phyloP scores from a whole-genome alignment of 805 yeast species.

The Tanozyma kutaoensis region DNA sequence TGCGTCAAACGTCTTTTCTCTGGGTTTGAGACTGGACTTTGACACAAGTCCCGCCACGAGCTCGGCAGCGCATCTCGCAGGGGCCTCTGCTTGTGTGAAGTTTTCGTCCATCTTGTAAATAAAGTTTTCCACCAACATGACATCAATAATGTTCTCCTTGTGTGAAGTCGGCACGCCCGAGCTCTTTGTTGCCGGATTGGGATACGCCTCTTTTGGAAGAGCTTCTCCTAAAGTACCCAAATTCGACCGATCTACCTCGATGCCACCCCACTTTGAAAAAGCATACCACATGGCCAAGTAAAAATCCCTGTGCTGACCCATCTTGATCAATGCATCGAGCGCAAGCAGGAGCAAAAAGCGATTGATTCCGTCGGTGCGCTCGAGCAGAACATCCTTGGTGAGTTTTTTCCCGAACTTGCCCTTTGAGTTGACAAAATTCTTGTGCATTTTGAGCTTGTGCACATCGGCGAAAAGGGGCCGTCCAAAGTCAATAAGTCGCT shows the following conservation, averaged over 20 bases:
- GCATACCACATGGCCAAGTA: slow-evolving; percentile 18
- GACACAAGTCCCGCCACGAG: slow-evolving; percentile 11
- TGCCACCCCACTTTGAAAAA: slow-evolving; percentile 5
- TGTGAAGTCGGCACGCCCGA: slow-evolving; percentile 1
- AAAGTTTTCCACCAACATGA: slow-evolving; percentile 17
- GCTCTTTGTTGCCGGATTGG: no score
- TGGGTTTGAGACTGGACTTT: slow-evolving; percentile 8
- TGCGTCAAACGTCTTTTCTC: slow-evolving; percentile 15
- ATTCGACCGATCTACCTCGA: not conserved
- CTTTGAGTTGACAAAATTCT: slow-evolving; percentile 6
- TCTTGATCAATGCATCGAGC: slow-evolving; percentile 15
- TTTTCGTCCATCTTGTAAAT: slow-evolving; percentile 18
- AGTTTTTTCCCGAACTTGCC: slow-evolving; percentile 10
- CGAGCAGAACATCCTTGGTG: slow-evolving; percentile 1
- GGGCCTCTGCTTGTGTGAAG: slow-evolving; percentile 6
- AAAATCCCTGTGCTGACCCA: slow-evolving; percentile 19
- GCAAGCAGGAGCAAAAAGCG: slow-evolving; percentile 16
- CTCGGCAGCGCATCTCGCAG: slow-evolving; percentile 13
- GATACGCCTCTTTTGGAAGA: no score
- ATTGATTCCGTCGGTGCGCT: slow-evolving; percentile 10
- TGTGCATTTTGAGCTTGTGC: slow-evolving; percentile 5
- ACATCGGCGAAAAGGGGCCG: slow-evolving; percentile 11
- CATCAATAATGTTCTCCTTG: slow-evolving; percentile 10
- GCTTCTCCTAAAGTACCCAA: no score
- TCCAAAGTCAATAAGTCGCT: slow-evolving; percentile 18